These are phyloP conservation scores for Paratinospora sagittata DNA, from an alignment of 164 flowering plant species.

Conservation along the genomic window DNA sequence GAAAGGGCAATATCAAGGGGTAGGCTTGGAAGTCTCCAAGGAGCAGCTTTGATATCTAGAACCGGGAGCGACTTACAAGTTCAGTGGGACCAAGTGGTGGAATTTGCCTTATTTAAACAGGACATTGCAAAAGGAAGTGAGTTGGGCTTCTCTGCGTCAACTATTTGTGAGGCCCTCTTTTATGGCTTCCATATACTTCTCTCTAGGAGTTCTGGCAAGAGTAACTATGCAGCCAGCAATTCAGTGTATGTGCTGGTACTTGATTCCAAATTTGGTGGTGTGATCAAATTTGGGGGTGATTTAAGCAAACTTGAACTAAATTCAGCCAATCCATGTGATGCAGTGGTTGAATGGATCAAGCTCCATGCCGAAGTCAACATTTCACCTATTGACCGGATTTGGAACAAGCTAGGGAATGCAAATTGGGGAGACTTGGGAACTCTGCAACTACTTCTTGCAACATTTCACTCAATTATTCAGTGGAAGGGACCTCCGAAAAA, in stretches of 20 bases:
- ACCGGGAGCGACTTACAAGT: constrained; percentile 25
- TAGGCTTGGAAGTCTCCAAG: constrained; percentile 38
- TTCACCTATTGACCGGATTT: constrained; percentile 60
- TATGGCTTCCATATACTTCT: constrained; percentile 56
- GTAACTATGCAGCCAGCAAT: constrained; percentile 20
- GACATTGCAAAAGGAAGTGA: constrained; percentile 40
- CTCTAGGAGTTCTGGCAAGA: constrained; percentile 48
- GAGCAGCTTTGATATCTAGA: constrained; percentile 49
- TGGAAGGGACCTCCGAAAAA: constrained; percentile 63
- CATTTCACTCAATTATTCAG: constrained; percentile 60
- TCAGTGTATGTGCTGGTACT: constrained; percentile 45
- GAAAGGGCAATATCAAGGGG: constrained; percentile 55
- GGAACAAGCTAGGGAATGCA: constrained; percentile 88
- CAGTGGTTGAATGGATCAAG: constrained; percentile 62
- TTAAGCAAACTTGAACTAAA: constrained; percentile 48
- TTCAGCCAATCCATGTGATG: constrained; percentile 42
- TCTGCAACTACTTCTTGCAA: constrained; percentile 61
- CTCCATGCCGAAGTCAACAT: constrained; percentile 46
- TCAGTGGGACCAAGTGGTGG: constrained; percentile 52
- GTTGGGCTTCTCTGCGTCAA: constrained; percentile 33
- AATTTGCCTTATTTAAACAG: constrained; percentile 44
- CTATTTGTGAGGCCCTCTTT: constrained; percentile 58
- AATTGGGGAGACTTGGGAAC: constrained; percentile 85
- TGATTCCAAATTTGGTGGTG: constrained; percentile 69
- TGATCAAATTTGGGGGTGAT: constrained; percentile 66